phyloP scores from a whole-genome alignment of 352 stramenopile species.

The Nothophytophthora sp. region DNA sequence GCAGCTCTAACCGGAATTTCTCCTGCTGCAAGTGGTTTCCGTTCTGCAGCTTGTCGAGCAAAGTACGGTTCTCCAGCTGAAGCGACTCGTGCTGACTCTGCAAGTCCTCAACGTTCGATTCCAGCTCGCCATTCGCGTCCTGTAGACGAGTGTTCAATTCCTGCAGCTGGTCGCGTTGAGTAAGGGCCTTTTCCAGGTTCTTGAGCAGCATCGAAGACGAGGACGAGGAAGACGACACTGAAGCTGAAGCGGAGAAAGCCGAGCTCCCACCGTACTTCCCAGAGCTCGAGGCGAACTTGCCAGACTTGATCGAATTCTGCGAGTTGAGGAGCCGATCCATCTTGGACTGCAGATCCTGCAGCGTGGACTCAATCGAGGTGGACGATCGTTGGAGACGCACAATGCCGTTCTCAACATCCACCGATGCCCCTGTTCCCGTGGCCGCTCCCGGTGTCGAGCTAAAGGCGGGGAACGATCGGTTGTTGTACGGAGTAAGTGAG shows the following conservation, averaged over 20 bases:
- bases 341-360: constrained; percentile 80
- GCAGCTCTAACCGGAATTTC: constrained; percentile 67
- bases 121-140: constrained; percentile 49
- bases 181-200: constrained; percentile 72
- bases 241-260: constrained; percentile 20
- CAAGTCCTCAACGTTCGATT: constrained; percentile 58
- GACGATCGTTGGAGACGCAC: constrained; percentile 75
- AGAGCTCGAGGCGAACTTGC: constrained; percentile 40
- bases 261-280: constrained; percentile 18
- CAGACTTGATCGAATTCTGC: constrained; percentile 48
- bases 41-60: constrained; percentile 72
- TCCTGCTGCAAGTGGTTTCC: constrained; percentile 70
- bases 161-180: constrained; percentile 67
- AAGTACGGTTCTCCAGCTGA: constrained; percentile 64
- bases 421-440: constrained; percentile 14
- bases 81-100: constrained; percentile 61
- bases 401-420: constrained; percentile 65
- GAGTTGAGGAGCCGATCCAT: constrained; percentile 74
- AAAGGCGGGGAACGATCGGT: constrained; percentile 17
- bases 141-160: constrained; percentile 51
- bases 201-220: constrained; percentile 60
- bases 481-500: constrained; percentile 30
- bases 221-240: constrained; percentile 30
- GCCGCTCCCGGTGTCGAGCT: constrained; percentile 2
- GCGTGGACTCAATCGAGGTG: constrained; percentile 71